Evolutionary conservation across 352 stramenopile species (phyloP).

Genomic region (Globisporangium canariense): DNA sequence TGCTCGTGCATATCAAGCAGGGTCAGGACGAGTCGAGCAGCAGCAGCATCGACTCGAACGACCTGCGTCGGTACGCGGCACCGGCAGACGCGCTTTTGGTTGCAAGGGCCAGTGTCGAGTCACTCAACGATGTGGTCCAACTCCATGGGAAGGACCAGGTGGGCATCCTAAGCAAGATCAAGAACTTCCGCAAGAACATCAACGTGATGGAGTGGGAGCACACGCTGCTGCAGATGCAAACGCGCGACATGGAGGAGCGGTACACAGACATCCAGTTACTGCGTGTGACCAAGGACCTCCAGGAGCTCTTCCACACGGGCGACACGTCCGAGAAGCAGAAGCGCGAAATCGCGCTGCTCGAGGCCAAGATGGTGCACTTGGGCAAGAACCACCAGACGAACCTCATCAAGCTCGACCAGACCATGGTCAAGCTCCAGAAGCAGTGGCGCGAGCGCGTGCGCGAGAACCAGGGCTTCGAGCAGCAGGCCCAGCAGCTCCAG

Average conservation of each 20-base stretch:
- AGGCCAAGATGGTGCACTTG: slow-evolving; percentile 70
- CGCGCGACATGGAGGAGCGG: slow-evolving; percentile 85
- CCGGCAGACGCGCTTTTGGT: slow-evolving; percentile 66
- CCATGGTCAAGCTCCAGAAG: slow-evolving; percentile 39
- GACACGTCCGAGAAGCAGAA: slow-evolving; percentile 79
- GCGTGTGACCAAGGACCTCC: slow-evolving; percentile 91
- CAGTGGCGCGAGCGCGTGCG: slow-evolving; percentile 64
- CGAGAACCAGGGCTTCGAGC: slow-evolving; percentile 81
- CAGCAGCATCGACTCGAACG: slow-evolving; percentile 45
- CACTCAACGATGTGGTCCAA: slow-evolving; percentile 85
- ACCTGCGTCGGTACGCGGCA: slow-evolving; percentile 25
- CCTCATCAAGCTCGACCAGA: slow-evolving; percentile 61
- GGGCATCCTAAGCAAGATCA: slow-evolving; percentile 81
- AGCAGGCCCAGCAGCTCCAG: slow-evolving; percentile 74
- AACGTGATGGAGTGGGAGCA: slow-evolving; percentile 94
- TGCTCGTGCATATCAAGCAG: slow-evolving; percentile 90
- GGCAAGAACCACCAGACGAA: slow-evolving; percentile 57
- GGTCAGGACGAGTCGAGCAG: slow-evolving; percentile 85
- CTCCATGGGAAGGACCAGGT: slow-evolving; percentile 87
- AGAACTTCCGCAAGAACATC: slow-evolving; percentile 93
- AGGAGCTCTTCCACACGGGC: slow-evolving; percentile 87
- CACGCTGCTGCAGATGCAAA: slow-evolving; percentile 72
- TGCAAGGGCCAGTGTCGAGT: slow-evolving; percentile 70
- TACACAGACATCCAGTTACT: slow-evolving; percentile 93
- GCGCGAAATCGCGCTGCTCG: slow-evolving; percentile 62